phyloP scores from a whole-genome alignment of 2,329 filamentous ascomycete species.

The Colletotrichum abscissum region DNA sequence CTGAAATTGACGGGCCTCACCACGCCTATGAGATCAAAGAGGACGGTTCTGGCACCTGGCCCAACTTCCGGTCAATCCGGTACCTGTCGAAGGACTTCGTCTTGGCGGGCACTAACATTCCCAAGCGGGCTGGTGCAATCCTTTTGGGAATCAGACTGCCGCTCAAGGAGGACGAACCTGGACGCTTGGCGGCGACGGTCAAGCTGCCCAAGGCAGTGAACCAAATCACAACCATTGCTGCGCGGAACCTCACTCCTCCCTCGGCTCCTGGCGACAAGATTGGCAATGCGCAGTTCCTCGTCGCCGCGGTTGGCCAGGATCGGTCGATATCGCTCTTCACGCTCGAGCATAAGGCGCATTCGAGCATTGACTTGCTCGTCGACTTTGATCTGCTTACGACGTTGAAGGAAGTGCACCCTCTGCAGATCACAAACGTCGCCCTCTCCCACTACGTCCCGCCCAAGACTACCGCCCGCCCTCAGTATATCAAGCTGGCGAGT shows the following conservation, averaged over 20 bases:
- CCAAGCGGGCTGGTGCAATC: constrained; percentile 67
- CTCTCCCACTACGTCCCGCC: constrained; percentile 69
- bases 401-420: constrained; percentile 65
- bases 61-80: constrained; percentile 68
- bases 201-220: constrained; percentile 76
- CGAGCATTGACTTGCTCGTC: constrained; percentile 60
- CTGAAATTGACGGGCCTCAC: constrained; percentile 57
- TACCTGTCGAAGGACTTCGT: constrained; percentile 69
- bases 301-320: constrained; percentile 85
- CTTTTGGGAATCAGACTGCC: constrained; percentile 68
- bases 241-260: constrained; percentile 73
- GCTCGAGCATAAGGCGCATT: constrained; percentile 71
- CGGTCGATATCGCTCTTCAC: constrained; percentile 83
- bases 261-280: constrained; percentile 60
- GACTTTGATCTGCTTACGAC: constrained; percentile 64
- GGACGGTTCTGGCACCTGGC: constrained; percentile 56
- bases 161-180: constrained; percentile 45
- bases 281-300: constrained; percentile 78
- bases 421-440: constrained; percentile 68
- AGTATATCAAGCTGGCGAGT: constrained; percentile 81
- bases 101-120: constrained; percentile 68
- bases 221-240: constrained; percentile 82
- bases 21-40: constrained; percentile 68
- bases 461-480: constrained; percentile 58
- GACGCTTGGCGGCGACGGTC: constrained; percentile 62